A percentile compares a stretch with the other conserved stretches of the same genome.
These are phyloP conservation scores for Silene conica DNA, from an alignment of 148 eudicot species.

Conservation along the genomic window DNA sequence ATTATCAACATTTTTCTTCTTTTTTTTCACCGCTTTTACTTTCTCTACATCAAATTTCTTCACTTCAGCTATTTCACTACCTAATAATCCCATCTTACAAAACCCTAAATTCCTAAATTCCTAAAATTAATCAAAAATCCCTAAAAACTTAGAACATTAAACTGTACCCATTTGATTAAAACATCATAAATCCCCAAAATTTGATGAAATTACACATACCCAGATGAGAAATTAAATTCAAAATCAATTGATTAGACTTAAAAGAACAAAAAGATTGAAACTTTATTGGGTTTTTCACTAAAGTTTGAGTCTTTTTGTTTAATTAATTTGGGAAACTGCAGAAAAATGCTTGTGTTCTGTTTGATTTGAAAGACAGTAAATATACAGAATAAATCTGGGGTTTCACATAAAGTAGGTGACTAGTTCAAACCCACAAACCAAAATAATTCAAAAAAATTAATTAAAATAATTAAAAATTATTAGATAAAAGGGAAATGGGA, in stretches of 20 bases:
- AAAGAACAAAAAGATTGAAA: constrained; percentile 13
- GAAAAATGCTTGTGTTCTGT: constrained; percentile 2
- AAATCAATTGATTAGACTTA: constrained; percentile 43
- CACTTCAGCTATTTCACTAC: constrained; percentile 47
- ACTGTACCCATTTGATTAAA: neutral
- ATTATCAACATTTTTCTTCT: constrained; percentile 22
- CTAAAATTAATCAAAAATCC: constrained; percentile 35
- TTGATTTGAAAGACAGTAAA: neutral
- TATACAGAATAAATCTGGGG: constrained; percentile 1
- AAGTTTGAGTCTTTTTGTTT: constrained; percentile 13
- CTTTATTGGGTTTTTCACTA: constrained; percentile 14
- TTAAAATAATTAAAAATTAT: too few species aligned
- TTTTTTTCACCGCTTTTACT: constrained; percentile 46
- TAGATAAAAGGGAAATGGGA: neutral
- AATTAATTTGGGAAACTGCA: neutral
- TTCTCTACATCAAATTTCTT: constrained; percentile 60
- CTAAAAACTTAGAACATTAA: constrained; percentile 20
- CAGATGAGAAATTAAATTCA: constrained; percentile 28
- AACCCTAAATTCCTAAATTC: constrained; percentile 18
- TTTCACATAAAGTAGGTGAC: constrained; percentile 36
- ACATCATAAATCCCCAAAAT: constrained; percentile 25
- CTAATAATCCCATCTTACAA: constrained; percentile 56
- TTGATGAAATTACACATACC: constrained; percentile 29
- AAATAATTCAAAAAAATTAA: neutral
- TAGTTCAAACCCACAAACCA: constrained; percentile 43